A percentile compares a stretch with the other conserved stretches of the same genome.
Evolutionary conservation across 2,329 filamentous ascomycete species (phyloP).

Genomic region (Clarireedia homoeocarpa): DNA sequence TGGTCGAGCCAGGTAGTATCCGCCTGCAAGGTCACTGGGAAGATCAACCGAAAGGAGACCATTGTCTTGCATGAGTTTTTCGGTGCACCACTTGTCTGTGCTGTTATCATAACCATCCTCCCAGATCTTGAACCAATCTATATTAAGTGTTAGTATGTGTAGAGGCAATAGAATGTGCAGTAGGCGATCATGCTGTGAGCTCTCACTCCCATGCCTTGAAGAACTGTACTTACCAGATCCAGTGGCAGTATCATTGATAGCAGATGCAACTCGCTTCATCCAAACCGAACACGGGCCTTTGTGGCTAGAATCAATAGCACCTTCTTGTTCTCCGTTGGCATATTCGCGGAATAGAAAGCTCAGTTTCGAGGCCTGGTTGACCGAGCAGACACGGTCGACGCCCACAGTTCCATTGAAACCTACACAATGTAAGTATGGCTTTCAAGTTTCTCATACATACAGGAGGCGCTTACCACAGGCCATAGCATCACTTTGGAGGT

Average conservation of each 20-base stretch:
- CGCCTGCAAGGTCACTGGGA: constrained; percentile 51
- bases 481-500: constrained; percentile 54
- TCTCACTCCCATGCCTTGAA: neutral
- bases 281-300: constrained; percentile 67
- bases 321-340: constrained; percentile 46
- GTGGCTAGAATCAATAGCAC: constrained; percentile 52
- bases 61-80: constrained; percentile 56
- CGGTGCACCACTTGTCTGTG: constrained; percentile 58
- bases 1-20: constrained; percentile 64
- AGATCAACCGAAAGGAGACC: constrained; percentile 56
- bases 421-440: constrained; percentile 14
- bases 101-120: constrained; percentile 55
- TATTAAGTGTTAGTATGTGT: neutral
- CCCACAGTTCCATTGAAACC: constrained; percentile 40
- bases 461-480: constrained; percentile 52
- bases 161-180: too few relatives aligned
- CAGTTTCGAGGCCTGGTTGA: constrained; percentile 20
- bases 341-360: constrained; percentile 56
- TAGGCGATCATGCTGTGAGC: too few relatives aligned
- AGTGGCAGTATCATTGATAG: constrained; percentile 42
- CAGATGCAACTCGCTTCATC: constrained; percentile 59
- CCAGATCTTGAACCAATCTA: constrained; percentile 68
- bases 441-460: too few relatives aligned
- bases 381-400: constrained; percentile 39
- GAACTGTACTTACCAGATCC: constrained; percentile 42